Base-by-base conservation (phyloP, 176 grass and related monocot species). In the Cenchrus purpureus region DNA sequence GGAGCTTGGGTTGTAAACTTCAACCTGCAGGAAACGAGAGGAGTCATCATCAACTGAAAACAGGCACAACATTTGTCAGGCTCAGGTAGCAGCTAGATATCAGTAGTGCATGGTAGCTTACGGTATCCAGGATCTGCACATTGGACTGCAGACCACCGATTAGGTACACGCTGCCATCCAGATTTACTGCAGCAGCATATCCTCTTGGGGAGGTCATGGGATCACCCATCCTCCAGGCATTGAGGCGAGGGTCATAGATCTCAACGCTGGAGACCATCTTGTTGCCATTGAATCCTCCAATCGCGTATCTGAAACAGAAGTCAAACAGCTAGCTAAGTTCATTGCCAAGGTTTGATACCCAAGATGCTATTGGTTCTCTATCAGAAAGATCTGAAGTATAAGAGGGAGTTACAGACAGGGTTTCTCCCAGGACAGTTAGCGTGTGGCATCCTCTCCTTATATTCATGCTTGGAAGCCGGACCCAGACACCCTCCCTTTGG, bases 401-500 rank as follows among this genome's bases (percentile, higher is more conserved):
- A 31, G 84, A 79, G 82, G 7, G 74, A 11, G 46, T 69, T 84
- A 87, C 91, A 78, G 57, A 98, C 96, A 98, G 60, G 29, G 71
- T 79, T 15, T 83, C 90, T 59, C 87, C 83, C 22, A 98, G 29
- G 25, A 80, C 86, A 78, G 90, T 72, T 65, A 94, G 67, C 17
- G 89, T 73, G 19, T 90, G 89, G 64, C 89, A 98, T 55, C 93
- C 96, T 87, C 93, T 94, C 65, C 78, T 93, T 70, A 60, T 46
- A 34, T 77, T 87, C 96, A 98, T 91, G 85, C 88, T 91, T 75
- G 93, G 92, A 72, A 95, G 72, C 71, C 79, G 68, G 20, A 74
- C 87, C 96, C 96, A 98, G 83, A 87, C 92, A 40, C 93, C 96
- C 82, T 98, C 96, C 74, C 96, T 93, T 64, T 91, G 93, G 80